Conservation (phyloP, 2,329 filamentous ascomycete genomes). For the Zymoseptoria tritici region DNA sequence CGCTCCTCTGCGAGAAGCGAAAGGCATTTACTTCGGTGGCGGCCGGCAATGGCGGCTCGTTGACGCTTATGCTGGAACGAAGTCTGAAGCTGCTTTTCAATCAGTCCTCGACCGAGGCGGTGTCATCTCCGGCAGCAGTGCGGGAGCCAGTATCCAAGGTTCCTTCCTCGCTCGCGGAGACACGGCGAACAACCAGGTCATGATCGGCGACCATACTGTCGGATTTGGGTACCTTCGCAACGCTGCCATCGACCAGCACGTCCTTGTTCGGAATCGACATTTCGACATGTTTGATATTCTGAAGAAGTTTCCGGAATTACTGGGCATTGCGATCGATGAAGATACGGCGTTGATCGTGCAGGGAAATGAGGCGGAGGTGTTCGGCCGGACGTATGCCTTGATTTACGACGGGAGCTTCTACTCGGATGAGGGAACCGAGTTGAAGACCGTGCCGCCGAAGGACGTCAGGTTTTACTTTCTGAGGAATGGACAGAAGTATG, state of each 20-base stretch:
- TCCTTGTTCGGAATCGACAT: constrained; percentile 17
- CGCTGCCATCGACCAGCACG: constrained; percentile 18
- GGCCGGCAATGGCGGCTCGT: constrained; percentile 20
- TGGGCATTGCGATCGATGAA: constrained; percentile 17
- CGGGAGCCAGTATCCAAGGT: constrained; percentile 18
- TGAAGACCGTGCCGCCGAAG: constrained; percentile 12
- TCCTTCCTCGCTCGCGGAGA: constrained; percentile 19
- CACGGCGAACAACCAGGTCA: constrained; percentile 15
- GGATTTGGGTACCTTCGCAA: constrained; percentile 20
- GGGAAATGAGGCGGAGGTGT: constrained; percentile 14
- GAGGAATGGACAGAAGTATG: constrained; percentile 15
- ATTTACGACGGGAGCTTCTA: constrained; percentile 18
- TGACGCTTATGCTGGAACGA: constrained; percentile 18
- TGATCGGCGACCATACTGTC: constrained; percentile 18
- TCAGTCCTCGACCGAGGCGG: constrained; percentile 17
- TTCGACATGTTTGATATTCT: constrained; percentile 17
- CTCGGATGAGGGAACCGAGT: constrained; percentile 14
- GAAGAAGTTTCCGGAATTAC: constrained; percentile 12
- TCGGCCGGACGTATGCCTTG: constrained; percentile 15
- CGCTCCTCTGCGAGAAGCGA: constrained; percentile 12
- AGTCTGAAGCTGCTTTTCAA: constrained; percentile 14
- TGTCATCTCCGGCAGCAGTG: constrained; percentile 15
- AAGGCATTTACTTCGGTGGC: constrained; percentile 19
- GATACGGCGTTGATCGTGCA: constrained; percentile 17
- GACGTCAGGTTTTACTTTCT: constrained; percentile 16